Percentiles rank a stretch among this genome's conserved stretches.
phyloP scores from a whole-genome alignment of 2,329 filamentous ascomycete species.

The Aspergillus chevalieri region DNA sequence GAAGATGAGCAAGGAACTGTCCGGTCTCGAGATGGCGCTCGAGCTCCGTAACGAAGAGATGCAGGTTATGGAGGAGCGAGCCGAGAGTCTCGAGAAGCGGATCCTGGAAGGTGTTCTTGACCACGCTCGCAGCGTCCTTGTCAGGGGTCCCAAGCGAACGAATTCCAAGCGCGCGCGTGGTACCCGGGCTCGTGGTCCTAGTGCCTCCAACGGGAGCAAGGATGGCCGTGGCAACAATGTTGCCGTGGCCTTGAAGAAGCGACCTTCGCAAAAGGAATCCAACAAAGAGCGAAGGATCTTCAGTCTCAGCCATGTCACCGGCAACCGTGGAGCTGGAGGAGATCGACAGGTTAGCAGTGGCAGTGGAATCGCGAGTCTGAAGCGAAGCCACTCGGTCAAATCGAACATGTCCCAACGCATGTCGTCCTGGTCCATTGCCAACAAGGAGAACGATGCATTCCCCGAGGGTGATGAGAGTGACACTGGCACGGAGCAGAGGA shows the following conservation, averaged over 20 bases:
- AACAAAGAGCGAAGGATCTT: conserved; percentile 69
- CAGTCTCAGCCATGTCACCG: conserved; percentile 82
- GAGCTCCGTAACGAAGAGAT: conserved; percentile 86
- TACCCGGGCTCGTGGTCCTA: conserved; percentile 31
- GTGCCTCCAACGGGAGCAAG: conserved; percentile 28
- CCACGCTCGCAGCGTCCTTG: conserved; percentile 75
- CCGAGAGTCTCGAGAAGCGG: conserved; percentile 80
- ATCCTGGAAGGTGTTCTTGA: conserved; percentile 95
- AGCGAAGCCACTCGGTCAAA: conserved; percentile 72
- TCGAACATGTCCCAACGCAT: conserved; percentile 58
- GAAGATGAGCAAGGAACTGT: conserved; percentile 75
- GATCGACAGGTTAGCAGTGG: conserved; percentile 30
- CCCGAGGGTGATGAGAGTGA: conserved; percentile 55
- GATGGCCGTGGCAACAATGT: conserved; percentile 35
- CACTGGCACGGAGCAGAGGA: conserved; percentile 37
- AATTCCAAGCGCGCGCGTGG: conserved; percentile 48
- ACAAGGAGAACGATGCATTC: conserved; percentile 59
- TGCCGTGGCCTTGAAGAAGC: conserved; percentile 47
- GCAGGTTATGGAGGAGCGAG: conserved; percentile 80
- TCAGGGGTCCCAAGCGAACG: conserved; percentile 61
- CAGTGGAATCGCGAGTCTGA: conserved; percentile 53
- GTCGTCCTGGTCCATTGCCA: conserved; percentile 55
- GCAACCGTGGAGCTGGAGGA: conserved; percentile 48
- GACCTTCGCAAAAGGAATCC: conserved; percentile 34
- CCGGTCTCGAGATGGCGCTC: conserved; percentile 83